Conservation (phyloP, 2,329 filamentous ascomycete genomes). For the Diaporthe vexans region DNA sequence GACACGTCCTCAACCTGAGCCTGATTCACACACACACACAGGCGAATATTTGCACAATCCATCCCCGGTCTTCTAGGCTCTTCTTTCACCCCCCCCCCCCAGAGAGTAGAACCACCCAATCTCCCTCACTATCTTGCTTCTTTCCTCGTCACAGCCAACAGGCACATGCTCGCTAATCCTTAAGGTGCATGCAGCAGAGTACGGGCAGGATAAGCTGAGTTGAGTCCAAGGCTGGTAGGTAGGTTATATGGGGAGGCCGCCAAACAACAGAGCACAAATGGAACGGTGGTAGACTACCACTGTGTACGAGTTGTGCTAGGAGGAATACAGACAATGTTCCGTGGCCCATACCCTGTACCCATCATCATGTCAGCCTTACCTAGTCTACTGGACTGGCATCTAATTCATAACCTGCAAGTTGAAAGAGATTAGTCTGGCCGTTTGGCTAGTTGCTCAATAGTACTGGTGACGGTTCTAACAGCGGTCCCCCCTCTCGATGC, state of each 20-base stretch:
- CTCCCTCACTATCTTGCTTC: constrained; percentile 1
- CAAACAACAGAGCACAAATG: neutral
- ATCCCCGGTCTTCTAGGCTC: neutral
- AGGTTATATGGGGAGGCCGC: neutral
- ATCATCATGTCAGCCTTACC: constrained; percentile 22
- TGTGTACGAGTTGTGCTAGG: constrained; percentile 3
- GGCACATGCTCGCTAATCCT: neutral
- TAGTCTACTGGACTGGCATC: neutral
- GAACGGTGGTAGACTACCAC: neutral
- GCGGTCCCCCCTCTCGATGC: neutral
- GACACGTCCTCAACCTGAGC: constrained; percentile 4
- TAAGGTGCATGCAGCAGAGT: neutral
- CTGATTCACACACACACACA: constrained; percentile 22
- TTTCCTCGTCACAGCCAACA: constrained; percentile 10
- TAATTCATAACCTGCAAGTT: neutral
- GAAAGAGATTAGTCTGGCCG: neutral
- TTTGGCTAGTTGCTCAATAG: neutral
- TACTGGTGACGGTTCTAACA: neutral
- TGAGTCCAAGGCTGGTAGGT: neutral
- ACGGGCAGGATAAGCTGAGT: too few species aligned
- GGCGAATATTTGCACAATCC: neutral
- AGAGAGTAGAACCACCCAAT: neutral
- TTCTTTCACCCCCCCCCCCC: neutral
- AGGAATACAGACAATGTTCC: constrained; percentile 17
- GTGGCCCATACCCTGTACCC: neutral